These are phyloP conservation scores for Aspergillus panamensis DNA, from an alignment of 495 filamentous ascomycete genomes.

Conservation along the genomic window DNA sequence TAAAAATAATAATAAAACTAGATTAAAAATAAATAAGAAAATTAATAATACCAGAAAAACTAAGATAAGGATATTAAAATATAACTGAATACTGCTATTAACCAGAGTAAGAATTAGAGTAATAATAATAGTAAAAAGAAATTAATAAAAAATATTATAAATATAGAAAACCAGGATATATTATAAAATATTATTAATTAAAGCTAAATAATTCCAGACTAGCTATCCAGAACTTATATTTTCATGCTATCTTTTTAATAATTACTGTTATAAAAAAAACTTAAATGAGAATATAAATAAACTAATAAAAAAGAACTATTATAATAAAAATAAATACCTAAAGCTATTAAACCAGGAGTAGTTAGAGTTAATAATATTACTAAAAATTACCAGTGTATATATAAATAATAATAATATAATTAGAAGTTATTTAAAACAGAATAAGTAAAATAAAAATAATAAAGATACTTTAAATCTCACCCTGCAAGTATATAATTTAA, in stretches of 20 bases:
- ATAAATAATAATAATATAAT: not conserved
- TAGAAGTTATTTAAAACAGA: not conserved
- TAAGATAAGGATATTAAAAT: constrained; percentile 7
- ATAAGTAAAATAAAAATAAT: too few species aligned
- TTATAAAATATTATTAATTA: not conserved
- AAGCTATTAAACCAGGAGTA: not conserved
- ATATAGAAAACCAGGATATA: not conserved
- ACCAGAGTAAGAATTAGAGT: too few species aligned
- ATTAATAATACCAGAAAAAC: not conserved
- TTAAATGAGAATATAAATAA: not conserved
- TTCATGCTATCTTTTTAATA: too few species aligned
- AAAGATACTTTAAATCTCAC: too few species aligned
- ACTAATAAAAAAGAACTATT: not conserved
- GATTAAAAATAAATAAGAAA: not conserved
- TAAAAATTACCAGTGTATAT: not conserved
- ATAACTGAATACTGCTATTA: too few species aligned
- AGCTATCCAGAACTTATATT: too few species aligned
- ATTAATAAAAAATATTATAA: too few species aligned
- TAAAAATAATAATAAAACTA: not conserved
- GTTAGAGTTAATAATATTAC: not conserved
- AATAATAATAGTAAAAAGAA: too few species aligned
- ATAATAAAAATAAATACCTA: not conserved
- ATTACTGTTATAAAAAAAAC: not conserved
- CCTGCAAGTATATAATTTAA: too few species aligned
- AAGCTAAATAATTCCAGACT: too few species aligned